Conservation (phyloP, 768 basidiomycete genomes). For the Hortiboletus campestris region DNA sequence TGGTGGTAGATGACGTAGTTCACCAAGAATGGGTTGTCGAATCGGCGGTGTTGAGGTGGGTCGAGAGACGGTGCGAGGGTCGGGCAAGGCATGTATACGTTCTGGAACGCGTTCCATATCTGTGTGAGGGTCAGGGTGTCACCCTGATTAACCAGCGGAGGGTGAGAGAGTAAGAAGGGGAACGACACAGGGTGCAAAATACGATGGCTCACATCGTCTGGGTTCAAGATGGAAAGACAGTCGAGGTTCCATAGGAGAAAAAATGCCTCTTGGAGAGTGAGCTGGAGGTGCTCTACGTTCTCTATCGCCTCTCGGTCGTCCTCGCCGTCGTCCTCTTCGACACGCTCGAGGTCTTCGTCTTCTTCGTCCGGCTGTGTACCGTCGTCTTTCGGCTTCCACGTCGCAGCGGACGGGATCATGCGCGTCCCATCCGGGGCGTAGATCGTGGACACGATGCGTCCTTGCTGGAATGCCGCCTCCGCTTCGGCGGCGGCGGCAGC, state of each 20-base stretch:
- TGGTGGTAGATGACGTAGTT: constrained; percentile 92
- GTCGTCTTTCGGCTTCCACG: constrained; percentile 60
- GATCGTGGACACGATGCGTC: constrained; percentile 58
- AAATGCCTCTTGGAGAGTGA: constrained; percentile 86
- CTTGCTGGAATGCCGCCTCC: constrained; percentile 72
- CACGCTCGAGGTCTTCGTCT: constrained; percentile 13
- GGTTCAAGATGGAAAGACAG: constrained; percentile 70
- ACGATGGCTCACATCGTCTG: constrained; percentile 53
- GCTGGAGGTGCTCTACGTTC: constrained; percentile 87
- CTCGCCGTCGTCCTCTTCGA: constrained; percentile 21
- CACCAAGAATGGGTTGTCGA: constrained; percentile 92
- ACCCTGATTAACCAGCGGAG: constrained; percentile 36
- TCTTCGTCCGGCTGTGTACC: constrained; percentile 15
- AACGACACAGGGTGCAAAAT: not conserved
- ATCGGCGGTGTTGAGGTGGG: constrained; percentile 39
- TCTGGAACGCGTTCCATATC: constrained; percentile 67
- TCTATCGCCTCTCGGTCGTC: constrained; percentile 54
- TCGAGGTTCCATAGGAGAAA: constrained; percentile 84
- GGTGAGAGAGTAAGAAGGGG: not conserved
- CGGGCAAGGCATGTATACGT: constrained; percentile 45
- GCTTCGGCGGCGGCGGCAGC: constrained; percentile 79
- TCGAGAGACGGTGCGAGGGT: constrained; percentile 29
- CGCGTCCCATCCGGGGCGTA: constrained; percentile 48
- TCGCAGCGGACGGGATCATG: constrained; percentile 73
- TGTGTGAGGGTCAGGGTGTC: constrained; percentile 53